Percentiles rank a stretch among this genome's conserved stretches.
phyloP scores from a whole-genome alignment of 345 rosid species.

The Sisymbrium irio region DNA sequence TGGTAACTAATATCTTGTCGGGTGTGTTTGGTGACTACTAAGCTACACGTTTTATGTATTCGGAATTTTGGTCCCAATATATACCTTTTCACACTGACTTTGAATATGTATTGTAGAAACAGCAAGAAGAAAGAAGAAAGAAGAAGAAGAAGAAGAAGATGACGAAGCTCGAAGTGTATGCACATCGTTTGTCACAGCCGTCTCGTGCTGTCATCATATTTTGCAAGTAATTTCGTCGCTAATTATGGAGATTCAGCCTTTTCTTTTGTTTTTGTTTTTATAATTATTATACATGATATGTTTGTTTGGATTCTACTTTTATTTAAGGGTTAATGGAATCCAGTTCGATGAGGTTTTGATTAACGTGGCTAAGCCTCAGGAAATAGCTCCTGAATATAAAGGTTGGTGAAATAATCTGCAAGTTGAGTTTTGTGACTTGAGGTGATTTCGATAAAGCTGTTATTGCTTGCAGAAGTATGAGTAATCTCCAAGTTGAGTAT shows the following conservation, averaged over 20 bases:
- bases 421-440: too few species aligned
- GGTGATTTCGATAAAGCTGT: too few species aligned
- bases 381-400: conserved; percentile 57
- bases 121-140: too few species aligned
- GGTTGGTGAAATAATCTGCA: conserved; percentile 35
- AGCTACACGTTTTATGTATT: too few species aligned
- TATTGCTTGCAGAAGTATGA: too few species aligned
- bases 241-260: neutral
- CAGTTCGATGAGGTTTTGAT: conserved; percentile 72
- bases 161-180: conserved; percentile 74
- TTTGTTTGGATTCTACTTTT: neutral
- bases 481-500: too few species aligned
- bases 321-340: conserved; percentile 56
- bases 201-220: conserved; percentile 73
- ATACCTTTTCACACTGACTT: too few species aligned
- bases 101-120: too few species aligned
- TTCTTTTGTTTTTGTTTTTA: neutral
- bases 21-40: too few species aligned
- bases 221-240: conserved; percentile 63
- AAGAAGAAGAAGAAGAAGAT: neutral
- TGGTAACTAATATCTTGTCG: too few species aligned
- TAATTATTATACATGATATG: neutral
- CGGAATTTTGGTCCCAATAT: too few species aligned
- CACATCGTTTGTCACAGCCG: conserved; percentile 79
- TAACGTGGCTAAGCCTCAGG: conserved; percentile 49